Conservation (phyloP, 495 filamentous ascomycete species). For the Chaetomium fimeti region DNA sequence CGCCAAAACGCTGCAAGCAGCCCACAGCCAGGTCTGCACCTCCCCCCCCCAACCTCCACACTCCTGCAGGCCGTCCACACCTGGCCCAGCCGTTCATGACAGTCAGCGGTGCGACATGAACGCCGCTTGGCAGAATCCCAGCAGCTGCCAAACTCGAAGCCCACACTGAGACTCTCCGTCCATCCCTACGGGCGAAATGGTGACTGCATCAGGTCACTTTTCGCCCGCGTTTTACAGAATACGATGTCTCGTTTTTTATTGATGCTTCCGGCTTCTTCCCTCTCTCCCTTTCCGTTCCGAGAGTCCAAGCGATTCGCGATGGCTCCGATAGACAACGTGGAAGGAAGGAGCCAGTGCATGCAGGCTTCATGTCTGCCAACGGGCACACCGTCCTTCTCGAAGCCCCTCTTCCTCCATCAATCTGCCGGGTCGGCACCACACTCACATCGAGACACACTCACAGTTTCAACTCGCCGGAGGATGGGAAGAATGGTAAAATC, state of each 20-base stretch:
- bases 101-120: conserved; percentile 11
- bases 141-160: background rate
- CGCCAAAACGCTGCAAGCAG: conserved; percentile 4
- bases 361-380: conserved; percentile 5
- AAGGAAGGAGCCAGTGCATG: conserved; percentile 5
- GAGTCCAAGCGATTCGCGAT: background rate
- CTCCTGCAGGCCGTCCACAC: conserved; percentile 9
- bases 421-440: conserved; percentile 18
- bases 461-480: conserved; percentile 35
- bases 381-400: conserved; percentile 1
- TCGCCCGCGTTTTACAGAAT: background rate
- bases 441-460: conserved; percentile 25
- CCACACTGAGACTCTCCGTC: background rate
- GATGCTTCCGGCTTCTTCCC: background rate
- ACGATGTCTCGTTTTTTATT: background rate
- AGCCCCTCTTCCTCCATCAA: conserved; percentile 18
- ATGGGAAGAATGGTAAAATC: conserved; percentile 26
- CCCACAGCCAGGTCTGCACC: conserved; percentile 13
- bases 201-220: background rate
- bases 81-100: conserved; percentile 11
- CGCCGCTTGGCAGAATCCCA: conserved; percentile 1
- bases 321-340: background rate
- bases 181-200: background rate
- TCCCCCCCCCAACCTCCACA: conserved; percentile 14
- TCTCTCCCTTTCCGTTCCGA: background rate